Conservation (phyloP, 2,329 filamentous ascomycete species). For the Xylariaceae sp. region DNA sequence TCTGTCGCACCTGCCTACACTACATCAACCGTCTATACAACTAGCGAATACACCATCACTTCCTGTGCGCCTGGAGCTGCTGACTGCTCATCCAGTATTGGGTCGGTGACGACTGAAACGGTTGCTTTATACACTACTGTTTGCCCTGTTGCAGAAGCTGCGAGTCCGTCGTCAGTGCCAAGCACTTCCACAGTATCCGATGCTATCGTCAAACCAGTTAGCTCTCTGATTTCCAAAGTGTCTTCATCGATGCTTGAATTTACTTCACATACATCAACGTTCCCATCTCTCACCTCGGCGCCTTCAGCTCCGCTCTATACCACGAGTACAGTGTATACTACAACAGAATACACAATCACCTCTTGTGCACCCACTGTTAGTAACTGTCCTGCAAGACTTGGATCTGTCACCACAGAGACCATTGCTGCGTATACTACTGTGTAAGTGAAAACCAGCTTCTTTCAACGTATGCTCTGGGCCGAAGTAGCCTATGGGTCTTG, state of each 20-base stretch:
- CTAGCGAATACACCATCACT: constrained; percentile 25
- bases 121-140: constrained; percentile 27
- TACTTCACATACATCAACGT: constrained; percentile 2
- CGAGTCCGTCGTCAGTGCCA: not conserved
- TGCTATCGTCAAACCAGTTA: not conserved
- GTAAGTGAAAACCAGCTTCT: too few species aligned
- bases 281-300: constrained; percentile 6
- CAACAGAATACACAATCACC: constrained; percentile 27
- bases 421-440: constrained; percentile 29
- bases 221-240: constrained; percentile 2
- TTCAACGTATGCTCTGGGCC: too few species aligned
- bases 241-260: constrained; percentile 5
- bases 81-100: constrained; percentile 22
- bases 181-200: not conserved
- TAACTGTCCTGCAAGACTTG: constrained; percentile 23
- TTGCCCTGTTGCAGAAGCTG: constrained; percentile 22
- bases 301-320: constrained; percentile 14
- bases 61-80: constrained; percentile 19
- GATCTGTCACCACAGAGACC: constrained; percentile 25
- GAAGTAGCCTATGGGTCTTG: too few species aligned
- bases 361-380: constrained; percentile 26
- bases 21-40: constrained; percentile 27
- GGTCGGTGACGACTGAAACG: constrained; percentile 23
- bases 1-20: constrained; percentile 15
- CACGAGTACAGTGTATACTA: constrained; percentile 29